phyloP scores from a whole-genome alignment of 2,329 filamentous ascomycete species.

The Colletotrichum sp. region DNA sequence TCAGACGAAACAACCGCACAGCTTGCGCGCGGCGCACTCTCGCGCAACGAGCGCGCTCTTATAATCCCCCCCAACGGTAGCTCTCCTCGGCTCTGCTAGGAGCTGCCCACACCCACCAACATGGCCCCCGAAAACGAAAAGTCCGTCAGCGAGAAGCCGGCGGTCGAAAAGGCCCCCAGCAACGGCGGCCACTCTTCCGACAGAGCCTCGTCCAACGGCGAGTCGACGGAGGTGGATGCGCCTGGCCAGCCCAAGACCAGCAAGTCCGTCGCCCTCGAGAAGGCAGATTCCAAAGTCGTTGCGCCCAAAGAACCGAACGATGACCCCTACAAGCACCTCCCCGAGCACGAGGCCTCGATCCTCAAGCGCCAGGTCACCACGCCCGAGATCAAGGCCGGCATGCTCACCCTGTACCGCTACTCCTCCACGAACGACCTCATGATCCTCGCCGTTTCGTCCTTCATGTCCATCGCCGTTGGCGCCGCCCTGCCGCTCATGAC shows the following conservation, averaged over 20 bases:
- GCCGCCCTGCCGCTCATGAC: constrained; percentile 83
- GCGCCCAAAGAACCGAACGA: constrained; percentile 45
- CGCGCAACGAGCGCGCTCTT: constrained; percentile 5
- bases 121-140: constrained; percentile 17
- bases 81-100: neutral
- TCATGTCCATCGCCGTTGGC: constrained; percentile 74
- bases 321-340: constrained; percentile 66
- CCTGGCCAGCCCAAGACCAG: constrained; percentile 14
- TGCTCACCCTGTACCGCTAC: constrained; percentile 72
- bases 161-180: constrained; percentile 28
- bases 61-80: neutral
- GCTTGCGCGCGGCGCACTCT: constrained; percentile 13
- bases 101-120: neutral
- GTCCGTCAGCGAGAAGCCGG: neutral
- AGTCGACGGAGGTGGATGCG: constrained; percentile 31
- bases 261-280: constrained; percentile 35
- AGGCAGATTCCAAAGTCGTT: constrained; percentile 49
- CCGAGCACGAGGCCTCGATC: constrained; percentile 68
- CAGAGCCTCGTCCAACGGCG: constrained; percentile 39
- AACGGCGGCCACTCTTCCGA: constrained; percentile 28
- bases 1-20: neutral
- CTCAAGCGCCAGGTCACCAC: constrained; percentile 72
- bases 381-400: constrained; percentile 67
- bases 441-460: constrained; percentile 64
- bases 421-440: constrained; percentile 68